Base-by-base conservation (phyloP, 192 early-diverging fungal genomes). In the Mortierella hygrophila region DNA sequence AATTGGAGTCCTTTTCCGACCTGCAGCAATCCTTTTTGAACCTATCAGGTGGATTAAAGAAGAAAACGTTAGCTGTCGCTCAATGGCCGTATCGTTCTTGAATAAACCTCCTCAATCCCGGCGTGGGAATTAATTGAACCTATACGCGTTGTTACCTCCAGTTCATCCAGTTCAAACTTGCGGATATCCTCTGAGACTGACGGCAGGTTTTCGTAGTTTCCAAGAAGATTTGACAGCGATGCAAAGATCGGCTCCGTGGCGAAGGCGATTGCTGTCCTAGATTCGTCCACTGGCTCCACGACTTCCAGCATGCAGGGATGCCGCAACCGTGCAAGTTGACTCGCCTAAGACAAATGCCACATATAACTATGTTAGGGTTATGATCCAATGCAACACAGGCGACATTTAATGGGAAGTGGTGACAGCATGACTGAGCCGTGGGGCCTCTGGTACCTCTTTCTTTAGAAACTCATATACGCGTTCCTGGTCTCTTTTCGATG, bases 251-350 rank as follows among this genome's bases (percentile, higher is more conserved):
- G 96, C 72, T 97, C 96, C 1, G 95, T 95, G 8, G 93, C 96
- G 91, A 97, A 97, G 76, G 92, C 91, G 40, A 95, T 89, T 1
- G 91, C 88, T 40, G 90, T 84, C 42, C 94, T 90, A 7, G 93
- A 92, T 74, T 95, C 94, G 41, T 93, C 92, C 23, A 96, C 80
- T 6, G 96, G 93, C 75, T 96, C 96, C 10, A 93, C 91, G 41
- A 96, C 92, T 78, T 94, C 93, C 41, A 97, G 79, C 70, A 97
- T 88, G 38, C 91, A 91, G 18, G 96, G 96, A 80, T 97, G 96
- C 63, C 96, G 91, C 68, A 97, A 82, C 23, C 94, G 92, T 23
- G 95, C 83, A 6, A 96, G 82, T 83, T 95, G 91, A 16, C 92
- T 89, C 0, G 92, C 92, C 91, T 90, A 79, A 23, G 55, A 89